A percentile compares a stretch with the other conserved stretches of the same genome.
Conservation (phyloP, 805 yeast genomes). For the Pichia pseudocactophila region DNA sequence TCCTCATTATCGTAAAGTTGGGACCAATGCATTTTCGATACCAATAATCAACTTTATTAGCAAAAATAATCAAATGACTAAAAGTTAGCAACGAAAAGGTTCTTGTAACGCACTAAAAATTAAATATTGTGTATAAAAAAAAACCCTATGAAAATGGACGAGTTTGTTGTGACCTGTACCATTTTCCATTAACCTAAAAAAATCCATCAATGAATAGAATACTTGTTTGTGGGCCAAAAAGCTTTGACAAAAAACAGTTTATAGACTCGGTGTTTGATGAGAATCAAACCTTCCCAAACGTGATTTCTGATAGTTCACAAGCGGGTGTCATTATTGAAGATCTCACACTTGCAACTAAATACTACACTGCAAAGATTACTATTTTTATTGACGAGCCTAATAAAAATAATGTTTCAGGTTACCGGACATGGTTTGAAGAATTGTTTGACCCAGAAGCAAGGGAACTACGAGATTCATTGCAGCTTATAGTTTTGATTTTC, state of each 20-base stretch:
- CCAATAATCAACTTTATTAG: too few relatives aligned
- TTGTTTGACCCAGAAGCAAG: conserved; percentile 21
- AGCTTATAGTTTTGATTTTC: conserved; percentile 9
- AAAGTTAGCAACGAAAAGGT: too few relatives aligned
- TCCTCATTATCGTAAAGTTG: background rate
- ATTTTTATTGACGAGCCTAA: conserved; percentile 25
- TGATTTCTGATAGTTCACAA: conserved; percentile 10
- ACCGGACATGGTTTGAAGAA: background rate
- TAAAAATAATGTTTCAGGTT: conserved; percentile 21
- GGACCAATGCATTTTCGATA: background rate
- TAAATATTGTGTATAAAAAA: too few relatives aligned
- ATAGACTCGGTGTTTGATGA: background rate
- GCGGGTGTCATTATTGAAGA: conserved; percentile 22
- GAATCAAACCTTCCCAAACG: background rate
- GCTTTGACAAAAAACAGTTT: background rate
- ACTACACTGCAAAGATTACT: conserved; percentile 22
- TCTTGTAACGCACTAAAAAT: too few relatives aligned
- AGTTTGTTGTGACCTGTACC: too few relatives aligned
- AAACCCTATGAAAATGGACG: too few relatives aligned
- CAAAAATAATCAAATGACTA: too few relatives aligned
- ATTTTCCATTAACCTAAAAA: background rate
- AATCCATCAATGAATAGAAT: conserved; percentile 1
- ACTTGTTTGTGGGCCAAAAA: conserved; percentile 1
- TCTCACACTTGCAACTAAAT: conserved; percentile 17
- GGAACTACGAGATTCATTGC: conserved; percentile 38